A percentile compares a stretch with the other conserved stretches of the same genome.
phyloP scores from a whole-genome alignment of 75 land plant genomes.

The Cunninghamia lanceolata region DNA sequence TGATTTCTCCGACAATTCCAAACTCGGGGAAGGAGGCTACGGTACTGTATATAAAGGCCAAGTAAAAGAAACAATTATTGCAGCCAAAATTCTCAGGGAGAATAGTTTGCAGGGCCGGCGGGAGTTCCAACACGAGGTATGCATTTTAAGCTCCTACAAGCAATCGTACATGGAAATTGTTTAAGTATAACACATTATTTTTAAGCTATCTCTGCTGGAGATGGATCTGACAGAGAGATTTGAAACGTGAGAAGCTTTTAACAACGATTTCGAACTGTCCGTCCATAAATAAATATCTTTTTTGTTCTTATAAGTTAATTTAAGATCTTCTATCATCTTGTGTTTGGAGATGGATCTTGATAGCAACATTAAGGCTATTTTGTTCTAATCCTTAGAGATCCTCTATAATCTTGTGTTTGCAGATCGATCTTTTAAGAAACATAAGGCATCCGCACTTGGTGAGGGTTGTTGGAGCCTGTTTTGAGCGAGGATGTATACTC shows the following conservation, averaged over 20 bases:
- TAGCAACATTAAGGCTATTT: too few species aligned
- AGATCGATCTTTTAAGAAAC: constrained; percentile 55
- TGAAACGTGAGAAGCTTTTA: too few species aligned
- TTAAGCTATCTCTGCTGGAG: too few species aligned
- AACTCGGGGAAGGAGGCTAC: constrained; percentile 39
- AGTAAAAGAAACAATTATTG: constrained; percentile 49
- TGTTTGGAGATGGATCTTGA: too few species aligned
- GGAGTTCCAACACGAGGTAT: constrained; percentile 62
- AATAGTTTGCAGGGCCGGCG: constrained; percentile 33
- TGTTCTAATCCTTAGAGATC: too few species aligned
- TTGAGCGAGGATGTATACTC: constrained; percentile 51
- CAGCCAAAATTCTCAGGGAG: constrained; percentile 44
- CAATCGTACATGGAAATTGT: too few species aligned
- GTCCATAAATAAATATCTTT: too few species aligned
- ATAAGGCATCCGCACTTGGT: constrained; percentile 68
- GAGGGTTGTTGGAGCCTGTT: constrained; percentile 62
- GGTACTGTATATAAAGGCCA: constrained; percentile 69
- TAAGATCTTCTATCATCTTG: neutral
- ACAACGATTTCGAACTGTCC: too few species aligned
- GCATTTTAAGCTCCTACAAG: too few species aligned
- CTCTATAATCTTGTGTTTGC: neutral
- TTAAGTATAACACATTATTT: too few species aligned
- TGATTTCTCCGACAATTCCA: constrained; percentile 20
- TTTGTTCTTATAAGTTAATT: too few species aligned
- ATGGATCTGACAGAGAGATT: too few species aligned